Base-by-base conservation (phyloP, 2,329 filamentous ascomycete genomes). In the Neurospora sp. region DNA sequence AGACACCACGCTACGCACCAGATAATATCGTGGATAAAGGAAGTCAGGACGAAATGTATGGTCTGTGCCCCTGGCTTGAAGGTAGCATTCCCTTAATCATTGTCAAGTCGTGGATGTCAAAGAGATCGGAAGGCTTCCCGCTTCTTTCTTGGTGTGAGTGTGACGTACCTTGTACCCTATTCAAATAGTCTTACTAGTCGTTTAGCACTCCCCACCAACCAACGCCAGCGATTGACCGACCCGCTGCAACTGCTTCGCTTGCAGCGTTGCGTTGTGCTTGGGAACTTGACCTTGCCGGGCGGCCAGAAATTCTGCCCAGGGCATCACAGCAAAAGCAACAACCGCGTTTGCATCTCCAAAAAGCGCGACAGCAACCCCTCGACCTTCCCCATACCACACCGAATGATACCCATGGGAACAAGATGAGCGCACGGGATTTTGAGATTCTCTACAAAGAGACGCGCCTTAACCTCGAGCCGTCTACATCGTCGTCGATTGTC, bases 371-470 rank as follows among this genome's bases (percentile, higher is more conserved):
- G 28, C 52, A 62, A 73, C 72, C 66, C 65, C 72, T 62, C 57
- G 57, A 43, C 17, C 66, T 41, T 66, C 46, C 39, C 52, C 28
- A 68, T 70, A 74, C 71, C 73, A 70, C 67, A 65, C 70, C 76
- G 57, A 67, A 66, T 67, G 69, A 73, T 66, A 69, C 81, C 77
- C 78, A 91, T 91, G 90, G 88, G 85, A 83, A 84, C 83, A 87
- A 84, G 78, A 92, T 92, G 90, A 87, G 86, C 77, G 83, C 84
- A 76, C 80, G 83, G 77, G 85, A 86, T 77, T 85, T 87, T 74
- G 85, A 86, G 73, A 90, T 87, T 81, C 84, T 92, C 81, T 96
- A 91, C 85, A 94, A 93, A 83, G 93, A 96, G 86, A 93, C 91
- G 79, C 89, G 92, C 79, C 84, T 97, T 80, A 92, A 92, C 80